These are phyloP conservation scores for Herpetomonas samuelpessoai DNA, from an alignment of 208 protist species.

Conservation along the genomic window DNA sequence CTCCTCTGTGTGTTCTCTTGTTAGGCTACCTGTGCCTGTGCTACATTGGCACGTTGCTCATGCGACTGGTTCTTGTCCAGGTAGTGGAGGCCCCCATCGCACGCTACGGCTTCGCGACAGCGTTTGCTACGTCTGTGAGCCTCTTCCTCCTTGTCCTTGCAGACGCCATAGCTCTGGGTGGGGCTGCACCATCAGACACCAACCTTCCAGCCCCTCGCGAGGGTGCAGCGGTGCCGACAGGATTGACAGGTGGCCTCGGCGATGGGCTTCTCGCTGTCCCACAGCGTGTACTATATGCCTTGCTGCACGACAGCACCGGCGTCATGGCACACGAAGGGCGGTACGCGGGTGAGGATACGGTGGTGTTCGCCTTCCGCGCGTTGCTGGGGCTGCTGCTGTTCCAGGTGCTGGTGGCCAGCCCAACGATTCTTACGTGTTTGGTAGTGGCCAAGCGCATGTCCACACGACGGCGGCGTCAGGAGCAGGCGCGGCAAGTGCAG, in stretches of 20 bases:
- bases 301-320: background rate
- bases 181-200: no score
- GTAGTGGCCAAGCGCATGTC: background rate
- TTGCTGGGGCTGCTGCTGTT: background rate
- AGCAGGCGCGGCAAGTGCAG: background rate
- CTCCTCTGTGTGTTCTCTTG: conserved; percentile 2
- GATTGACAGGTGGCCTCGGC: no score
- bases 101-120: conserved; percentile 27
- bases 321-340: background rate
- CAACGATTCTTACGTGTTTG: background rate
- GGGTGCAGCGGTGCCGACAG: no score
- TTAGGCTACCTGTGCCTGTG: conserved; percentile 10
- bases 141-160: conserved; percentile 35
- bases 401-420: background rate
- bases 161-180: conserved; percentile 14
- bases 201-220: no score
- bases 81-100: conserved; percentile 19
- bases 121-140: conserved; percentile 37
- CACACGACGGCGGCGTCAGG: background rate
- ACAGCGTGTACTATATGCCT: no score
- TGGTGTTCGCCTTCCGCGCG: background rate
- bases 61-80: conserved; percentile 48
- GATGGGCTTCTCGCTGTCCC: background rate
- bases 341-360: background rate
- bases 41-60: conserved; percentile 31